Conservation (phyloP, 306 rosid genomes). For the Inga oerstediana region DNA sequence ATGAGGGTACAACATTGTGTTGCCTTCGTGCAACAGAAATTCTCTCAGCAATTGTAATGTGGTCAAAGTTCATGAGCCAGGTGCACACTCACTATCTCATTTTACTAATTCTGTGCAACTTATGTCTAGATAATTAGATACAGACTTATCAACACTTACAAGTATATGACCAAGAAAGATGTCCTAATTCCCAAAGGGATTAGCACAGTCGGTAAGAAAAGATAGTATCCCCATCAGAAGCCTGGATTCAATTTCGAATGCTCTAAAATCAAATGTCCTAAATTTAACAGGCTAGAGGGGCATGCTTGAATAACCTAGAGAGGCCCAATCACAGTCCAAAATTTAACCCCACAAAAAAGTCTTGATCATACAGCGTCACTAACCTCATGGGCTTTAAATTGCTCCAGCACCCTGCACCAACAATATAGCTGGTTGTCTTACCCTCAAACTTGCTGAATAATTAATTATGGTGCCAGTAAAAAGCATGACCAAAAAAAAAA, state of each 20-base stretch:
- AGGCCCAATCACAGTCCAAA: background rate
- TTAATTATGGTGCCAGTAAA: background rate
- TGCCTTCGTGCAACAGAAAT: too few species aligned
- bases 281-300: background rate
- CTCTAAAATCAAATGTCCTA: background rate
- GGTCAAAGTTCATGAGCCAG: background rate
- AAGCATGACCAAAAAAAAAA: background rate
- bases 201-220: background rate
- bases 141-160: slow-evolving; percentile 8
- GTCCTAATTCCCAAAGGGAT: background rate
- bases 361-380: slow-evolving; percentile 31
- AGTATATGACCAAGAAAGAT: background rate
- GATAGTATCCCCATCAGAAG: background rate
- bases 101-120: background rate
- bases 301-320: background rate
- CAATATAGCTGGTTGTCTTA: slow-evolving; percentile 14
- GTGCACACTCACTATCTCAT: slow-evolving; percentile 2
- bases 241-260: background rate
- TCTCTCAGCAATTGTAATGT: too few species aligned
- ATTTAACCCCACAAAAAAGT: background rate
- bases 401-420: slow-evolving; percentile 52
- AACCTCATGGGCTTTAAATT: slow-evolving; percentile 56
- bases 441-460: slow-evolving; percentile 19
- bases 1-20: too few species aligned
- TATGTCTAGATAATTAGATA: background rate